Evolutionary conservation across 164 flowering plant species (phyloP), one percentile per base, ranked within the genome.

Genomic region (Umbilicus rupestris): DNA sequence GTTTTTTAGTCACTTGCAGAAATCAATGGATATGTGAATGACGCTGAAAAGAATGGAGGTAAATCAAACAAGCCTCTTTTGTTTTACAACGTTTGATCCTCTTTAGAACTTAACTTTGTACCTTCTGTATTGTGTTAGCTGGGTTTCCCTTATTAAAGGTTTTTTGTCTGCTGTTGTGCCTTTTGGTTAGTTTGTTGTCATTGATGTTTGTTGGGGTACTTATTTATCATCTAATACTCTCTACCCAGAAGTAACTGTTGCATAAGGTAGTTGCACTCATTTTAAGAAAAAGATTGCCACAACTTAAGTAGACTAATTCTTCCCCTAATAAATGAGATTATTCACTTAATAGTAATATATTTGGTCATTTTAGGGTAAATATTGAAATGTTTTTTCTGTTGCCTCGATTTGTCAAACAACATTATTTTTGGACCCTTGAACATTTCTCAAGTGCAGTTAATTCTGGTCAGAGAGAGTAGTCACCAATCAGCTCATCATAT

Each of bases 41-140:
- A 83, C 70, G 89, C 94, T 75, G 86, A 88, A 74, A 81, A 68
- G 67, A 85, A 78, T 78, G 99, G 99, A 89, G 99, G 99, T 95
- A 90, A 60, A 11, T 28, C 63, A 28, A 30, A 33, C 60, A 26
- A 11, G 11, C 3, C 28, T 55, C 33, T 55, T 22, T 2, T 28
- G 33, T 28, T 14, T 28, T 55, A 28, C 33, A 24, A 28, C 10
- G 7, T 55, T 55, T 55, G 4, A 33, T 20, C 12, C 9, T 47
- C 17, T 16, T 3, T 4, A 11, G 17, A 55, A n/a, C 17, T 12
- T 28, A 26, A 3, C 11, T 55, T 55, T n/a, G 58, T 49, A n/a
- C 26, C 55, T 49, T 19, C 55, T 49, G 55, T 49, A 20, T 7
- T 49, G 55, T 24, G 5, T 49, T n/a, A 9, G 28, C 55, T 49